Evolutionary conservation across 306 rosid genomes (phyloP).

Genomic region (Cercis canadensis): DNA sequence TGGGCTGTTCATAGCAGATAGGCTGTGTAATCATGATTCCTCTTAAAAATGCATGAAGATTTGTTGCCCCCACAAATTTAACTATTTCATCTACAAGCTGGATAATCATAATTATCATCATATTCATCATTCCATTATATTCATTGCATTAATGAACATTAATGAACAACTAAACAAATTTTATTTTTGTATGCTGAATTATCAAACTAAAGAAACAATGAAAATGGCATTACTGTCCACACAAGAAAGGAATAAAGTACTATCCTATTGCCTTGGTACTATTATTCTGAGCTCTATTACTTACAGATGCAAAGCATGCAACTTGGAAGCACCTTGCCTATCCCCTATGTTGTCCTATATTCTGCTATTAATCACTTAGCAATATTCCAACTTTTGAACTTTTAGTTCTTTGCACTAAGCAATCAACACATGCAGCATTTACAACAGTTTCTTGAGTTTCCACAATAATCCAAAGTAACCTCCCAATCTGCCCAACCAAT

Average conservation of each 20-base stretch:
- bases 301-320: neutral
- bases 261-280: constrained; percentile 4
- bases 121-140: too few species aligned
- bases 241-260: neutral
- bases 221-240: neutral
- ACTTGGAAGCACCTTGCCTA: neutral
- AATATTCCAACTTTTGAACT: constrained; percentile 4
- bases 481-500: too few species aligned
- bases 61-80: neutral
- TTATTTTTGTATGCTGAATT: too few species aligned
- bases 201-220: neutral
- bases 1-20: too few species aligned
- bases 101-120: neutral
- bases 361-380: constrained; percentile 4
- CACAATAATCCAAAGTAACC: too few species aligned
- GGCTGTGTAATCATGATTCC: neutral
- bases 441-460: too few species aligned
- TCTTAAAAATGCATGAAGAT: neutral
- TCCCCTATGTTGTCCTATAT: constrained; percentile 14
- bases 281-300: too few species aligned
- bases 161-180: too few species aligned
- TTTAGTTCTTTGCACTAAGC: neutral
- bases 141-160: too few species aligned
- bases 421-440: too few species aligned
- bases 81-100: neutral